Evolutionary conservation across 1,139 yeast genomes (phyloP), one percentile per base, ranked within the genome.

Genomic region (Schwanniomyces etchellsii): DNA sequence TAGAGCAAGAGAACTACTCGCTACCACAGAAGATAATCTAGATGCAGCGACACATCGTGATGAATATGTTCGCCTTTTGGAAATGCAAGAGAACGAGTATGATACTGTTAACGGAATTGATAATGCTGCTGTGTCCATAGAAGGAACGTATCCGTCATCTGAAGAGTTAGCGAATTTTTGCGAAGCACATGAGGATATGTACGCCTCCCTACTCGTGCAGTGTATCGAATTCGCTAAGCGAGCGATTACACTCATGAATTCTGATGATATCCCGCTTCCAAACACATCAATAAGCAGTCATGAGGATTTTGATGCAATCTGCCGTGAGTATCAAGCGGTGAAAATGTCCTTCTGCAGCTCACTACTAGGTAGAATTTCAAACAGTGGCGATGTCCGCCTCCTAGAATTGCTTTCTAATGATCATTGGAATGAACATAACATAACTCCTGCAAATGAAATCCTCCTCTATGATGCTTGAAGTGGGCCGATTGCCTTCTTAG

Each of bases 61-160:
- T 14, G 36, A 42, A 12, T 33, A 37, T 28, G 37, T 35, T 7
- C 33, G 40, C 10, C 34, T 46, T 16, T 40, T 57, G 5, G 28
- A 40, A 22, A 42, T 35, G 22, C 65, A 59, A 37, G 61, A 58
- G 35, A 33, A 36, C 4, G 29, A 40, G 5, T 47, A 47, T 34
- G 62, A 57, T 37, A 45, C 40, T 10, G 43, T 60, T 5, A 48
- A 46, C 31, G 61, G 56, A 3, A 29, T 51, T 10, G 56, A 46
- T 15, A 50, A 52, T 10, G 44, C 44, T 14, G 58, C 55, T 2
- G 46, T 52, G 6, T 24, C 28, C 16, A 30, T 32, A 22, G 30
- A 40, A 9, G 16, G 15, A 4, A 16, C 15, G 3, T 23, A 23
- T 18, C 29, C 26, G 4, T n/a, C 25, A 14, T 35, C 33, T n/a